Evolutionary conservation across 2,329 filamentous ascomycete genomes (phyloP), one percentile per base, ranked within the genome.

Genomic region (Diplodia intermedia): DNA sequence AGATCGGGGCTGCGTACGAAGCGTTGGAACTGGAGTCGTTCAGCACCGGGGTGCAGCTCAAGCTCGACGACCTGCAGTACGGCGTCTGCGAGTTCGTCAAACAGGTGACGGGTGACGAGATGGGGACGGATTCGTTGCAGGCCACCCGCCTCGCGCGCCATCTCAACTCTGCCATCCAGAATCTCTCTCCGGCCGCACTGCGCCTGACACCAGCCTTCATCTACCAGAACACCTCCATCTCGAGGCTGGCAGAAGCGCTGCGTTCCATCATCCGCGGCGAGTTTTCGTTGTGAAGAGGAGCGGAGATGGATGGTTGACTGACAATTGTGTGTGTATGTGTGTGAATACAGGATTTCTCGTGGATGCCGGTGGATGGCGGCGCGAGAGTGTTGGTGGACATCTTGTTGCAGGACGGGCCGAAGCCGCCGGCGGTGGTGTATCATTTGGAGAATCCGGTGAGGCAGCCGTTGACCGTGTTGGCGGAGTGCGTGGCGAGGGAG

Each of bases 111-210:
- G 9, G 67, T 69, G n/a, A 52, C 60, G 72, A 71, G 2, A 71
- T 75, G 1, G 81, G 81, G 0, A 72, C 82, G 47, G 80, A 82
- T 69, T 82, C 81, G 0, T 70, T 83, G 36, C 77, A 81, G 26
- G 77, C 82, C 3, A 70, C 6, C 49, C 76, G 23, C 6, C 36
- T 61, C 3, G 55, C 57, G 6, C 43, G 53, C 4, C 2, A 29
- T n/a, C 4, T 67, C n/a, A 52, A 55, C 18, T 29, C 40, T 1
- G 18, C 61, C 4, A 1, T 43, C 3, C 11, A 6, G 14, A 62
- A 36, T 4, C 23, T 31, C 23, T 4, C 8, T 1, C 26, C 52
- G 14, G 6, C 11, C 2, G 36, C 11, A 2, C 4, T 20, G 9
- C 57, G 43, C 4, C 29, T 62, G 6, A 23, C 40, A 1, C 15